Conservation (phyloP, 169 alveolate genomes). For the Eimeria acervulina region DNA sequence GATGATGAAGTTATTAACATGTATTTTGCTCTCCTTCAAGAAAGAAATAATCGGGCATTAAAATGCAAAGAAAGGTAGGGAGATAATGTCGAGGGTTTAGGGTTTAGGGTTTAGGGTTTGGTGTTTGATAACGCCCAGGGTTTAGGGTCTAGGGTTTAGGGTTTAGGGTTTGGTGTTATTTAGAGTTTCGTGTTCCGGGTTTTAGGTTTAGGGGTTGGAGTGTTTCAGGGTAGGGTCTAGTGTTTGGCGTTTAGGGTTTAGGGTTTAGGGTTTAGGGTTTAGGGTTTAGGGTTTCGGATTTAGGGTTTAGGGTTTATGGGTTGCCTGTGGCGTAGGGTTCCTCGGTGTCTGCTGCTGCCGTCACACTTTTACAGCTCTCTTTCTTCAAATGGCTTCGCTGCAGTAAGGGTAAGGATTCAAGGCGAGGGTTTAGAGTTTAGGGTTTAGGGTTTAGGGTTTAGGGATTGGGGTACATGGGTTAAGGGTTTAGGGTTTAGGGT, state of each 20-base stretch:
- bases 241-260: too few species aligned
- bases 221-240: too few species aligned
- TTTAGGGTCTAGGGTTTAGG: not conserved
- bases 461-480: too few species aligned
- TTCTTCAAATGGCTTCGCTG: conserved; percentile 39
- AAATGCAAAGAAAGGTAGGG: not conserved
- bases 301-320: too few species aligned
- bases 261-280: too few species aligned
- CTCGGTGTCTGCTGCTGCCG: conserved; percentile 74
- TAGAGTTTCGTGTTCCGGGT: too few species aligned
- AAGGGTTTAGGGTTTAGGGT: not conserved
- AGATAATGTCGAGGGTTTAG: not conserved
- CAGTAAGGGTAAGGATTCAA: conserved; percentile 25
- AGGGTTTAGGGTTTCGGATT: too few species aligned
- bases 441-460: conserved; percentile 36
- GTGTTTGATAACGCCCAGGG: too few species aligned
- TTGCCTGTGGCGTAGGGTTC: not conserved
- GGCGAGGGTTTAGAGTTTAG: conserved; percentile 29
- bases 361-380: conserved; percentile 75
- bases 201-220: too few species aligned
- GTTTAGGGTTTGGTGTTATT: too few species aligned
- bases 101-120: conserved; percentile 7
- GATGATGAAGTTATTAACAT: conserved; percentile 77
- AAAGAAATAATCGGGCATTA: conserved; percentile 50
- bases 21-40: conserved; percentile 68